phyloP scores from a whole-genome alignment of 495 filamentous ascomycete species.

The Tuber microsphaerosporum region DNA sequence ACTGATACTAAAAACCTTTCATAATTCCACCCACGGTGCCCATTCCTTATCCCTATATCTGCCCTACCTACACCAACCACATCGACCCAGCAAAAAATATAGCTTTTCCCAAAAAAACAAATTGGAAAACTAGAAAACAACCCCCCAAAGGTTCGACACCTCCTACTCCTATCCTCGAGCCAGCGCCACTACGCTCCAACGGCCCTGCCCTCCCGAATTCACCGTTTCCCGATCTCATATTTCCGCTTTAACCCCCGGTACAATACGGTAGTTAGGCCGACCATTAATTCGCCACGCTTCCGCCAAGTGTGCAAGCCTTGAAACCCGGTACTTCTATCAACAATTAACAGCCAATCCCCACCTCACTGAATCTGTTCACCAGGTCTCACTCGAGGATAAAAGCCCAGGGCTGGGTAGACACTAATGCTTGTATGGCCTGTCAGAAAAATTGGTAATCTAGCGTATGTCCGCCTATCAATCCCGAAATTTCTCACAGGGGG shows the following conservation, averaged over 20 bases:
- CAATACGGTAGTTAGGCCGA: not conserved
- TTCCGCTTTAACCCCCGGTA: not conserved
- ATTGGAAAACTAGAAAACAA: not conserved
- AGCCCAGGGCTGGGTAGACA: not conserved
- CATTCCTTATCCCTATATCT: not conserved
- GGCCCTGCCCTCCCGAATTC: not conserved
- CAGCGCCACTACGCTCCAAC: not conserved
- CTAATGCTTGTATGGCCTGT: not conserved
- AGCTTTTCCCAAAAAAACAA: not conserved
- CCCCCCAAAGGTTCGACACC: not conserved
- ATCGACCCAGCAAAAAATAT: not conserved
- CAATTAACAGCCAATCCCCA: not conserved
- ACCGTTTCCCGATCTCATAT: not conserved
- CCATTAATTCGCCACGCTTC: not conserved
- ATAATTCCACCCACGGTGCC: not conserved
- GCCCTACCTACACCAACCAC: not conserved
- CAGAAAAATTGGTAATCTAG: not conserved
- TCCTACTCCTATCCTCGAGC: not conserved
- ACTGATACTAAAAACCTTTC: not conserved
- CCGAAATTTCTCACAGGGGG: not conserved
- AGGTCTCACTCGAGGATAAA: constrained; percentile 1
- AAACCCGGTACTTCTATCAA: not conserved
- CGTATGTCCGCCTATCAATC: not conserved
- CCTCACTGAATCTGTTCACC: not conserved
- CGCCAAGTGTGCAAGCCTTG: not conserved